phyloP scores from a whole-genome alignment of 352 stramenopile genomes.

The Globisporangium rhizosaccharum region DNA sequence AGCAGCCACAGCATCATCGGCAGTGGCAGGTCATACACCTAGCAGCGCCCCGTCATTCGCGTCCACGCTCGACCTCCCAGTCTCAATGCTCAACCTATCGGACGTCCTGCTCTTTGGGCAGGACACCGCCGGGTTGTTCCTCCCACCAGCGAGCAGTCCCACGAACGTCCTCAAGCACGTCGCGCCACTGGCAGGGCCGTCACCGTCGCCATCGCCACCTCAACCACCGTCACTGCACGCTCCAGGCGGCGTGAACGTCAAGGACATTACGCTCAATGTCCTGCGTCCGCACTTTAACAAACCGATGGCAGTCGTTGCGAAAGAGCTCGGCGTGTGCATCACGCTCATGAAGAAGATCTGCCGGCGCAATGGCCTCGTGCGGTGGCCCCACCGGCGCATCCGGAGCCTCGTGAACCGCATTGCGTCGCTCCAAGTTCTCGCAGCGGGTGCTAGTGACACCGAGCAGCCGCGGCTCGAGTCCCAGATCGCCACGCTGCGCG shows the following conservation, averaged over 20 bases:
- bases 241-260: conserved; percentile 42
- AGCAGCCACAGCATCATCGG: neutral
- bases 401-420: conserved; percentile 81
- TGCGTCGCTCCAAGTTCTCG: conserved; percentile 66
- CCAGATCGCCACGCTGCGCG: conserved; percentile 52
- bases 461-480: conserved; percentile 60
- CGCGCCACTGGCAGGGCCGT: conserved; percentile 26
- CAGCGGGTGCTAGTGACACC: conserved; percentile 33
- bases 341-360: conserved; percentile 88
- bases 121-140: conserved; percentile 26
- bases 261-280: conserved; percentile 77
- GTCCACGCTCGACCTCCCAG: conserved; percentile 10
- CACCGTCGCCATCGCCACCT: neutral
- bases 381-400: conserved; percentile 80
- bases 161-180: conserved; percentile 29
- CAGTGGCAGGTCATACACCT: too few species aligned
- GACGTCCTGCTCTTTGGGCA: conserved; percentile 36
- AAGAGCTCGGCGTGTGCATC: conserved; percentile 81
- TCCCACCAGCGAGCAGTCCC: conserved; percentile 27
- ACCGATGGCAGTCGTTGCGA: conserved; percentile 74
- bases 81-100: conserved; percentile 23
- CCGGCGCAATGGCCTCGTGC: conserved; percentile 69
- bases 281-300: conserved; percentile 83
- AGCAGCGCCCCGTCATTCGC: conserved; percentile 10
- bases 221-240: neutral